Evolutionary conservation across 2,329 filamentous ascomycete genomes (phyloP).

Genomic region (Sphaerostilbella broomeana): DNA sequence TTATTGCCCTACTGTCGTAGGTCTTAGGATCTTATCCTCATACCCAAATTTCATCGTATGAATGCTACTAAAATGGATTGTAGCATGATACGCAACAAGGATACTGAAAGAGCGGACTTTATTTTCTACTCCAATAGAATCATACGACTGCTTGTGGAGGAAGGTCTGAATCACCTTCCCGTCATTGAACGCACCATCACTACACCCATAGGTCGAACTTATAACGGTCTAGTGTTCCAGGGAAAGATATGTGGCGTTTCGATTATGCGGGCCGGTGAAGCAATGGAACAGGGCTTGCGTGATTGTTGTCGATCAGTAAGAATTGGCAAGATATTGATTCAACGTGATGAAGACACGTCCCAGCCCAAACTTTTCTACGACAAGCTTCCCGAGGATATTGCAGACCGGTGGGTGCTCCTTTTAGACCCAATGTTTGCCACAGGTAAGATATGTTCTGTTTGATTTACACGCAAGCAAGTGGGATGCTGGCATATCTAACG

Average conservation of each 20-base stretch:
- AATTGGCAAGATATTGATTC: constrained; percentile 97
- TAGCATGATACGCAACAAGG: constrained; percentile 91
- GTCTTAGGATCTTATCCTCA: constrained; percentile 30
- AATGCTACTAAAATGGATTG: constrained; percentile 17
- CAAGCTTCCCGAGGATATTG: constrained; percentile 91
- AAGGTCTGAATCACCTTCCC: constrained; percentile 93
- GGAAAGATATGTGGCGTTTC: constrained; percentile 98
- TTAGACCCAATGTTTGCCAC: constrained; percentile 99
- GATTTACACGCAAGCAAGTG: background rate
- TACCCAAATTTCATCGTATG: background rate
- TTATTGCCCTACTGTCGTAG: constrained; percentile 96
- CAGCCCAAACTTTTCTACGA: constrained; percentile 95
- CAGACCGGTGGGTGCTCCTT: constrained; percentile 84
- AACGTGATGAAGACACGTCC: constrained; percentile 90
- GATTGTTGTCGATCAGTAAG: constrained; percentile 97
- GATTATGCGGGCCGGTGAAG: constrained; percentile 96
- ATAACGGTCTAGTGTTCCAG: constrained; percentile 89
- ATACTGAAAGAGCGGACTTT: constrained; percentile 88
- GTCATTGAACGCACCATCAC: constrained; percentile 83
- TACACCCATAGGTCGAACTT: constrained; percentile 81
- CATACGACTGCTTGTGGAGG: constrained; percentile 91
- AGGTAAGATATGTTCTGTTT: constrained; percentile 43
- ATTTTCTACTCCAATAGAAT: constrained; percentile 99
- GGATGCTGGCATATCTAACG: constrained; percentile 5
- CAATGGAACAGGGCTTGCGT: constrained; percentile 94